Evolutionary conservation across 257 asterid species (phyloP), one percentile per base, ranked within the genome.

Genomic region (Mentha longifolia): DNA sequence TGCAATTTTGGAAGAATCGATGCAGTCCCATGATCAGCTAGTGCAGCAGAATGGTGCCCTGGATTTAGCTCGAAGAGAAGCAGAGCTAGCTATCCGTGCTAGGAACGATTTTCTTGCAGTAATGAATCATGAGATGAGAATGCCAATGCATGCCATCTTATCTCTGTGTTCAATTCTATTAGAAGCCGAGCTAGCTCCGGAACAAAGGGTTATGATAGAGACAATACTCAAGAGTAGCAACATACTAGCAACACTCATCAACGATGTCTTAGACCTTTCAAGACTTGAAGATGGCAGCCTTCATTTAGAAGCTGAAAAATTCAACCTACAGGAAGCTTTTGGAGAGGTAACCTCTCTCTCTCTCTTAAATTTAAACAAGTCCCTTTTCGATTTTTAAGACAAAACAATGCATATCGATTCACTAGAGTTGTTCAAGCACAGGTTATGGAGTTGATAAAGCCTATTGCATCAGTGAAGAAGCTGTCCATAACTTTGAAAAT

Each of bases 71-170:
- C 76, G 86, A 22, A 85, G 55, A 75, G 92, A 89, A 67, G 89
- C 93, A 10, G 91, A 89, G 83, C 72, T 64, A 54, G 92, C 89
- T n/a, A 75, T 85, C 54, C 81, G 79, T 61, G 96, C 89, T 37
- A 80, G 88, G 69, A 85, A 89, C 20, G 91, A 87, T 80, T 87
- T 88, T 73, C 76, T 88, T 55, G 84, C 90, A 56, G 94, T 87
- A 75, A 87, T 89, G 92, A 89, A 87, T 63, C 96, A 89, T 72
- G 96, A 89, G 84, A 89, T 89, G 96, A 78, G 88, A 57, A 89
- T 89, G 13, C 92, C 96, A 7, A 85, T 87, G 88, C 90, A 89
- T 67, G 92, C 90, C 15, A 78, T 86, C 41, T 76, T 89, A 28
- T 82, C 92, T 65, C 81, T 89, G 30, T 85, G 92, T 74, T 89